Evolutionary conservation across 2,329 filamentous ascomycete species (phyloP).

Genomic region (Falciphora oryzae): DNA sequence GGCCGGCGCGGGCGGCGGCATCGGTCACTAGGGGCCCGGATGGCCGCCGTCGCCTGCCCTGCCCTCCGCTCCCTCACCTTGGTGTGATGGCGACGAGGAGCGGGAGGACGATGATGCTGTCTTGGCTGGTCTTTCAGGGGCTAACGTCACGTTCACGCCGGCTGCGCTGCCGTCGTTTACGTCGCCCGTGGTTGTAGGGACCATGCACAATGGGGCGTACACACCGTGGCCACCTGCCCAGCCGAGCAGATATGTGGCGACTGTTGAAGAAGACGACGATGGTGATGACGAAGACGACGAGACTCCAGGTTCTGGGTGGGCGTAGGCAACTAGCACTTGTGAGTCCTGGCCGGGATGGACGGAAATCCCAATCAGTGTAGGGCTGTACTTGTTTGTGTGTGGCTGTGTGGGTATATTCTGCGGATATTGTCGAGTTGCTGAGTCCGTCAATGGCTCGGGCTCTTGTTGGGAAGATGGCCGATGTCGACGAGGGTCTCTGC

Average conservation of each 20-base stretch:
- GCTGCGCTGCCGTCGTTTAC: background rate
- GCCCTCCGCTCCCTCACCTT: background rate
- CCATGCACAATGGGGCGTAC: too few species aligned
- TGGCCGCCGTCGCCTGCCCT: background rate
- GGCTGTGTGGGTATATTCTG: background rate
- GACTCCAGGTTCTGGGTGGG: background rate
- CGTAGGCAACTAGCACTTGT: background rate
- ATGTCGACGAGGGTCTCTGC: background rate
- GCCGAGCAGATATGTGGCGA: background rate
- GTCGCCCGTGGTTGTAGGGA: background rate
- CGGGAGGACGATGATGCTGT: background rate
- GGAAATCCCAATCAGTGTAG: too few species aligned
- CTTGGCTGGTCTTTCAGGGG: background rate
- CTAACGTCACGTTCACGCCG: background rate
- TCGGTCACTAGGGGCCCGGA: constrained; percentile 1
- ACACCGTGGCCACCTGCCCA: too few species aligned
- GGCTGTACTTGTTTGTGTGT: background rate
- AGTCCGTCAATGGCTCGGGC: background rate
- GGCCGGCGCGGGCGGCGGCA: constrained; percentile 1
- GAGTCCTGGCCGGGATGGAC: background rate
- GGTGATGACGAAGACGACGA: background rate
- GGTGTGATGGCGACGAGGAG: background rate
- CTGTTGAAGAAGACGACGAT: background rate
- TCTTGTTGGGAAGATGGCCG: background rate
- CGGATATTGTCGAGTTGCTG: background rate